Conservation (phyloP, 495 filamentous ascomycete genomes). For the Tetracladium marchalianum region DNA sequence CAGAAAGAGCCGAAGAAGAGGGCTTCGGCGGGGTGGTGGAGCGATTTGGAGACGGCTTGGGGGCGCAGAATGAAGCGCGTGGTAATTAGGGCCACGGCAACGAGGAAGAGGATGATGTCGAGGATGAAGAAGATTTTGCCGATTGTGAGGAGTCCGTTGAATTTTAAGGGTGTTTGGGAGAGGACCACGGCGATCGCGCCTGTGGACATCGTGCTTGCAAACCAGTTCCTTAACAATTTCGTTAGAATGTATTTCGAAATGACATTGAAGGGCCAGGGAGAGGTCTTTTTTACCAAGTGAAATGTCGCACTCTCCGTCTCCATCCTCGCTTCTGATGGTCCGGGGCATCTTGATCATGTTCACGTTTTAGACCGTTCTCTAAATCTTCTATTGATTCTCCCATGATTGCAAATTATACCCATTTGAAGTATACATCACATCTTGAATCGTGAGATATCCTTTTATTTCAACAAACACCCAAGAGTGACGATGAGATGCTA, state of each 20-base stretch:
- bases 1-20: conserved; percentile 60
- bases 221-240: conserved; percentile 43
- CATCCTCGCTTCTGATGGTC: not conserved
- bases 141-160: conserved; percentile 46
- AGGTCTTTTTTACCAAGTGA: conserved; percentile 38
- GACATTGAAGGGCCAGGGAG: too few species aligned
- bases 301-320: conserved; percentile 45
- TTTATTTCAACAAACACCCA: too few species aligned
- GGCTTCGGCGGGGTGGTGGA: conserved; percentile 52
- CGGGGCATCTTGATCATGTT: too few species aligned
- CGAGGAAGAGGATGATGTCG: conserved; percentile 47
- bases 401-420: too few species aligned
- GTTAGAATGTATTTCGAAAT: too few species aligned
- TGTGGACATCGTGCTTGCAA: conserved; percentile 46
- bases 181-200: conserved; percentile 55
- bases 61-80: conserved; percentile 46
- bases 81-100: conserved; percentile 22
- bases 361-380: too few species aligned
- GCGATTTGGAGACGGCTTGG: conserved; percentile 42
- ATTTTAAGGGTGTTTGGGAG: conserved; percentile 45
- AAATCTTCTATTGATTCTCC: too few species aligned
- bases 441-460: too few species aligned
- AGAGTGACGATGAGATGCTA: too few species aligned
- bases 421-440: too few species aligned
- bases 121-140: conserved; percentile 52